These are phyloP conservation scores for Fusarium subtropicale DNA, from an alignment of 2,329 filamentous ascomycete species.

Conservation along the genomic window DNA sequence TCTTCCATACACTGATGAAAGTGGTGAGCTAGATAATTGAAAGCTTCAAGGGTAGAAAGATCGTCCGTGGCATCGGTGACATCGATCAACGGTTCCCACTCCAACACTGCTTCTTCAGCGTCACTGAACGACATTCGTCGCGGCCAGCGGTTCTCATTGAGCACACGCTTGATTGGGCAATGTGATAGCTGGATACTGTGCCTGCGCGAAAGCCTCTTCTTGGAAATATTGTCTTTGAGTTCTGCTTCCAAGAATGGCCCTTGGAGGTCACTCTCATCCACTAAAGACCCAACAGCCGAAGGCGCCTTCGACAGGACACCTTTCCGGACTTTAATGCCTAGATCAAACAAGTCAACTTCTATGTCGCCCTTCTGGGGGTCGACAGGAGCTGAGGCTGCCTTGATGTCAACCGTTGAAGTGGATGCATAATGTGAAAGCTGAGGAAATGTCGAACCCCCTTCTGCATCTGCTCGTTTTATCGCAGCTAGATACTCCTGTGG, in stretches of 20 bases:
- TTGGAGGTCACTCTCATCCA: constrained; percentile 69
- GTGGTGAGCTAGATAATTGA: constrained; percentile 65
- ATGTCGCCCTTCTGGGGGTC: constrained; percentile 42
- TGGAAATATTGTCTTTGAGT: constrained; percentile 56
- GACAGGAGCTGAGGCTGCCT: constrained; percentile 36
- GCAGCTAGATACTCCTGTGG: constrained; percentile 67
- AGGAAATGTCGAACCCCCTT: constrained; percentile 43
- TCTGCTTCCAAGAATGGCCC: constrained; percentile 64
- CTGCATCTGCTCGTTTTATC: constrained; percentile 53
- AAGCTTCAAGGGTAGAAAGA: constrained; percentile 48
- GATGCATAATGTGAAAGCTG: constrained; percentile 45
- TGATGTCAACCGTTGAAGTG: constrained; percentile 46
- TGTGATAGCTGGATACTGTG: constrained; percentile 63
- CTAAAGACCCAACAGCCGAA: constrained; percentile 69
- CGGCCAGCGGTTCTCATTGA: constrained; percentile 73
- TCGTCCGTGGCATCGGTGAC: constrained; percentile 51
- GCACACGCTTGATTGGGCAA: constrained; percentile 46
- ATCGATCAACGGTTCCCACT: constrained; percentile 69
- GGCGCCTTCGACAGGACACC: constrained; percentile 58
- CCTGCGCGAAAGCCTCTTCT: constrained; percentile 70
- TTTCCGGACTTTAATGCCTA: constrained; percentile 58
- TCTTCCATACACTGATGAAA: constrained; percentile 65
- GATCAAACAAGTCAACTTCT: constrained; percentile 45
- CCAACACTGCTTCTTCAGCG: constrained; percentile 78
- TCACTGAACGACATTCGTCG: constrained; percentile 80